Evolutionary conservation across 2,329 filamentous ascomycete genomes (phyloP), one percentile per base, ranked within the genome.

Genomic region (Penicillium aurantiogriseum): DNA sequence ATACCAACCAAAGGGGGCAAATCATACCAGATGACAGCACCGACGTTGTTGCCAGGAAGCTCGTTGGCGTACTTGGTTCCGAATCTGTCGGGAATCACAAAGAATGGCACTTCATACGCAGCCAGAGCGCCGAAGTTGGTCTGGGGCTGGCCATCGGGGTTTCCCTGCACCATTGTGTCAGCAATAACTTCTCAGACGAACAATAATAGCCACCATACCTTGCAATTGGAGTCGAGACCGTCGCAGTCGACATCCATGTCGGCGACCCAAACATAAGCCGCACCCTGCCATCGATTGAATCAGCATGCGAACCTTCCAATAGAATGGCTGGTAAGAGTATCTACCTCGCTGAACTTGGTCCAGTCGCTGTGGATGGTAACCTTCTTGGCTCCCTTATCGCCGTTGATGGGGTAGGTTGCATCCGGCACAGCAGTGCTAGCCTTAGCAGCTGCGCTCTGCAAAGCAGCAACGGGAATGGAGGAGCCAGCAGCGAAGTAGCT

Each of bases 171-270:
- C 19, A 17, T 15, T 5, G 7, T 10, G 21, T 56, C 25, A 58
- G 15, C 33, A 19, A 35, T 25, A 5, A 13, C 7, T 8, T 36
- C 13, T 15, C 2, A 49, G 10, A 5, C 8, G 23, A 10, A 31
- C 4, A 42, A 21, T 2, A 6, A 11, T 27, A 2, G 0, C 3
- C 35, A 8, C 11, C 51, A 10, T 50, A 70, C 70, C 50, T 63
- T 60, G 57, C 70, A 72, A 10, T 61, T 55, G 31, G 65, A 63
- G 40, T 72, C 61, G 5, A 69, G 51, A 1, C 70, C 70, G 51
- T 72, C 70, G 31, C 70, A 72, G 52, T 72, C 70, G 1, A 72
- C 70, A 49, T 72, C 70, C 70, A 72, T 72, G 36, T 72, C 70
- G 0, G 70, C 70, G 0, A 69, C 55, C 60, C 61, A 72, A 29